A percentile compares a stretch with the other conserved stretches of the same genome.
phyloP scores from a whole-genome alignment of 2,329 filamentous ascomycete genomes.

The Fusarium heterosporum region DNA sequence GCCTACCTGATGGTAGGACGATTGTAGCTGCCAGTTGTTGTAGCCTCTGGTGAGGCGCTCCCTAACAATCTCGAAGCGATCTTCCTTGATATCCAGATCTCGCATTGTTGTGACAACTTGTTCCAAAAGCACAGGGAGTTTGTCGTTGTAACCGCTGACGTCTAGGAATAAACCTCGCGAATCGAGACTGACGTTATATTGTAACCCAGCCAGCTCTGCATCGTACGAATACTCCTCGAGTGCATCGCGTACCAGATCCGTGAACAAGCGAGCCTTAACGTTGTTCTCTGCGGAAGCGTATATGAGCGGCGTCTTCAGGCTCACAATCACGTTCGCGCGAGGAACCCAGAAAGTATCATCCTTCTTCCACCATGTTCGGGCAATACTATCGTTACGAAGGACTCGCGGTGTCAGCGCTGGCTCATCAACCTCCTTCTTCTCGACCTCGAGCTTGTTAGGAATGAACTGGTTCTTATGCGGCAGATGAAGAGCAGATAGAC shows the following conservation, averaged over 20 bases:
- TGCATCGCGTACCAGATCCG: slow-evolving; percentile 87
- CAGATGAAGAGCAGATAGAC: slow-evolving; percentile 80
- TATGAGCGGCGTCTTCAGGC: slow-evolving; percentile 82
- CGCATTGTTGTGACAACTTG: slow-evolving; percentile 88
- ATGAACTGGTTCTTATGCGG: slow-evolving; percentile 97
- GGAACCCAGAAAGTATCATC: slow-evolving; percentile 99
- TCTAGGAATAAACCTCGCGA: slow-evolving; percentile 80
- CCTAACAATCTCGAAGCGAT: slow-evolving; percentile 91
- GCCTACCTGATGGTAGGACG: slow-evolving; percentile 89
- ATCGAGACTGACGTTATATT: slow-evolving; percentile 82
- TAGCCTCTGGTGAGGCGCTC: slow-evolving; percentile 82
- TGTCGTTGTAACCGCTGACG: slow-evolving; percentile 95
- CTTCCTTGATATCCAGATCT: slow-evolving; percentile 84
- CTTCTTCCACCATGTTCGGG: slow-evolving; percentile 96
- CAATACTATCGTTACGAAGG: slow-evolving; percentile 83
- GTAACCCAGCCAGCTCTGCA: slow-evolving; percentile 89
- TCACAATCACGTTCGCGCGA: slow-evolving; percentile 87
- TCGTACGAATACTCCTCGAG: slow-evolving; percentile 96
- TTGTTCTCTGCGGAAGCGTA: slow-evolving; percentile 81
- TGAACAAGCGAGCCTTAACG: slow-evolving; percentile 83
- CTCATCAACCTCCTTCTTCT: slow-evolving; percentile 88
- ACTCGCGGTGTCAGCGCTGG: slow-evolving; percentile 80
- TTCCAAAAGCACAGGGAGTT: slow-evolving; percentile 88
- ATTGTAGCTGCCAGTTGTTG: slow-evolving; percentile 87
- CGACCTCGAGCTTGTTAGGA: slow-evolving; percentile 90